Evolutionary conservation across 2,329 filamentous ascomycete genomes (phyloP), one percentile per base, ranked within the genome.

Genomic region (Phyllosticta capitalensis): DNA sequence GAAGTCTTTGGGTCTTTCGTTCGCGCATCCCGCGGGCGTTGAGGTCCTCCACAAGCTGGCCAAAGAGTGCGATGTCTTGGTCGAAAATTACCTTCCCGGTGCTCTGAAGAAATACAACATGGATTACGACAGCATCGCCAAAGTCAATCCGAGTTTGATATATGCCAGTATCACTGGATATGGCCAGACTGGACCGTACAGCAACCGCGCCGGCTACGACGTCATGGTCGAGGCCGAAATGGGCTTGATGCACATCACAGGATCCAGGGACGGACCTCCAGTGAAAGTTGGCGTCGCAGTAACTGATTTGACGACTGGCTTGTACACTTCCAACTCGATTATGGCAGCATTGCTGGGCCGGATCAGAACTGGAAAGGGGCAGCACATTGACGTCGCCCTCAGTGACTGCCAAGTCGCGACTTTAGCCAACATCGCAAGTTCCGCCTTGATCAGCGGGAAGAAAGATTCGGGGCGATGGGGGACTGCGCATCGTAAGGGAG

Each of bases 141-240:
- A 85, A 64, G 86, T 96, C 71, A 97, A 97, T 69, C 92, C 92
- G 0, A 77, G 80, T 5, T 79, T 99, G 53, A 89, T 99, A 65
- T 99, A 99, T 70, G 91, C 92, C 14, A 96, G 90, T 65, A 95
- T 99, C 67, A 99, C 94, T 0, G 94, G 94, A 0, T 99, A 97
- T 69, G 94, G 94, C 1, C 94, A 99, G 71, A 96, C 89, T 1
- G 94, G 94, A 0, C 94, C 94, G 0, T 96, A 95, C 73, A 84
- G 87, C 5, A 83, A 85, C 64, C 83, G 94, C 14, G 91, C 94
- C 3, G 94, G 94, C 4, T 99, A 99, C 79, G 94, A 99, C 74
- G 94, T 99, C 65, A 99, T 99, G 92, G 92, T 99, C 10, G 94
- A 99, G 77, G 94, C 94, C 61, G 94, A 97, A 72, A 92, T 99